These are phyloP conservation scores for Rubia yunnanensis DNA, from an alignment of 257 asterid genomes.

Conservation along the genomic window DNA sequence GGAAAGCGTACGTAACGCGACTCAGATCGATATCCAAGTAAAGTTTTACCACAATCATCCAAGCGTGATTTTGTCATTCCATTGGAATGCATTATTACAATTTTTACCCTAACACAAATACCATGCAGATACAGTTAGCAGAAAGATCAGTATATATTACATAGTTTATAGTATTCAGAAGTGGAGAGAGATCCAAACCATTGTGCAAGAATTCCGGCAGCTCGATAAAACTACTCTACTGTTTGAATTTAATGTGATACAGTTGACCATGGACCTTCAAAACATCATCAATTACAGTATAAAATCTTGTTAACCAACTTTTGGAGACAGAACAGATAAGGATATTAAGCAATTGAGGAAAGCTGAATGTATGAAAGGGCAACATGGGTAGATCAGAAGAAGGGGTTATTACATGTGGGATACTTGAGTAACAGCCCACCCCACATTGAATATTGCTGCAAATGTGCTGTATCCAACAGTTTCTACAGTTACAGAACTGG, in stretches of 20 bases:
- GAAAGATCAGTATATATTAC: background rate
- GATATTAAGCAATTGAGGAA: no score
- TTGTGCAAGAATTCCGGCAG: slow-evolving; percentile 87
- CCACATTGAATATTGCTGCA: slow-evolving; percentile 78
- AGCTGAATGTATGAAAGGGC: no score
- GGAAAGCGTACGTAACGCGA: no score
- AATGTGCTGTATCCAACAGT: slow-evolving; percentile 69
- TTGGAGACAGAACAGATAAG: no score
- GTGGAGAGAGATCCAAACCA: slow-evolving; percentile 44
- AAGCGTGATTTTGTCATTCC: no score
- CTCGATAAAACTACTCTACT: slow-evolving; percentile 86
- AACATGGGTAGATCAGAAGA: background rate
- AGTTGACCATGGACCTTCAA: slow-evolving; percentile 94
- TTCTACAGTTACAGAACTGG: slow-evolving; percentile 39
- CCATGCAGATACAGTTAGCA: background rate
- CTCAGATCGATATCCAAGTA: no score
- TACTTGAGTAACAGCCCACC: slow-evolving; percentile 98
- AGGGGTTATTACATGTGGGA: slow-evolving; percentile 78
- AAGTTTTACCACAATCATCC: no score
- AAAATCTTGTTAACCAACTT: no score
- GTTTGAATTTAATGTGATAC: slow-evolving; percentile 83
- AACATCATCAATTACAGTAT: background rate
- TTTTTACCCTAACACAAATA: no score
- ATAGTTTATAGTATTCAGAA: slow-evolving; percentile 5
- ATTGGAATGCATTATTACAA: no score